A percentile compares a stretch with the other conserved stretches of the same genome.
phyloP scores from a whole-genome alignment of 345 rosid species.

The Gossypium rotundifolium region DNA sequence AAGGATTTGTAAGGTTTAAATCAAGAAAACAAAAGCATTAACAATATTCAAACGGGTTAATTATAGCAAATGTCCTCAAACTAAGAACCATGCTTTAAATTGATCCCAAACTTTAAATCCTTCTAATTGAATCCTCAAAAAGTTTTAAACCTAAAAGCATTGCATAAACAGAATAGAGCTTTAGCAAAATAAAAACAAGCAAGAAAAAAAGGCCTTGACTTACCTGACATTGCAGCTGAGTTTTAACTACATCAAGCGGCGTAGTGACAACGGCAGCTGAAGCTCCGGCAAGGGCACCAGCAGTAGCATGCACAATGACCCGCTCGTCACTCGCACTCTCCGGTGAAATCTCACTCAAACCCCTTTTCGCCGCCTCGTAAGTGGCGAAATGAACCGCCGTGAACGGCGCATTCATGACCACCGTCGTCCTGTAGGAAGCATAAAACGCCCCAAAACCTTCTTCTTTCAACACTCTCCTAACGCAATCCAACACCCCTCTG shows the following conservation, averaged over 20 bases:
- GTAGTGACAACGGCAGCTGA: constrained; percentile 57
- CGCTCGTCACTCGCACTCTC: constrained; percentile 60
- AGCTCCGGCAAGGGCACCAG: constrained; percentile 97
- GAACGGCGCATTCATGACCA: constrained; percentile 91
- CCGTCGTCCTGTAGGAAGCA: constrained; percentile 87
- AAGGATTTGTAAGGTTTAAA: neutral
- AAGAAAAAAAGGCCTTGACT: neutral
- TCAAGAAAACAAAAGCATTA: neutral
- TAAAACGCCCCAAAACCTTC: constrained; percentile 86
- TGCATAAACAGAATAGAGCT: neutral
- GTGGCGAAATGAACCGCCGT: constrained; percentile 87
- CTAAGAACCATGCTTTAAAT: no score
- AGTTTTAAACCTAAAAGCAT: no score
- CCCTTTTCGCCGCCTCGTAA: constrained; percentile 81
- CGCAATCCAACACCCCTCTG: constrained; percentile 74
- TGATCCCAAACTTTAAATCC: no score
- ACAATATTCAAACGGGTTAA: neutral
- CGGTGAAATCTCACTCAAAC: constrained; percentile 63
- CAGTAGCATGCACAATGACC: constrained; percentile 80
- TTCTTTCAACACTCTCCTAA: constrained; percentile 61
- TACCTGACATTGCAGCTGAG: constrained; percentile 98
- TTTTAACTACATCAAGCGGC: constrained; percentile 71
- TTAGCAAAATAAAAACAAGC: neutral
- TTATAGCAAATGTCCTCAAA: no score
- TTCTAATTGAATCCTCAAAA: no score